Evolutionary conservation across 441 rosid species (phyloP).

Genomic region (Erysimum pusillum): DNA sequence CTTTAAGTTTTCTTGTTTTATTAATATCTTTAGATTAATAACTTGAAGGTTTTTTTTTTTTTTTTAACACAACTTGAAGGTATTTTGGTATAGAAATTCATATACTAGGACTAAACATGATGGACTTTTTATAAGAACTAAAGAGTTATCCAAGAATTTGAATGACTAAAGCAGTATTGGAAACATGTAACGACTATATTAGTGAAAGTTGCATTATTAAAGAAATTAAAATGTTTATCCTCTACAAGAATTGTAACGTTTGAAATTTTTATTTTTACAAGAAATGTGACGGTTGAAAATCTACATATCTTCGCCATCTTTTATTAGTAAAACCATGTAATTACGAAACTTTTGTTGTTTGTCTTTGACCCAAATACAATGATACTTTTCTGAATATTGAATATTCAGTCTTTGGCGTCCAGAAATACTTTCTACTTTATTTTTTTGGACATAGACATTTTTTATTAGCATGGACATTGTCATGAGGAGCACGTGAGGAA

Average conservation of each 20-base stretch:
- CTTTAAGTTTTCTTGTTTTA: no score
- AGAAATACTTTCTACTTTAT: not conserved
- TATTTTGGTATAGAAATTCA: not conserved
- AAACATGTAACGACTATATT: not conserved
- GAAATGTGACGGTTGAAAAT: constrained; percentile 1
- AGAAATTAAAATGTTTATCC: not conserved
- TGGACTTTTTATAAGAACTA: not conserved
- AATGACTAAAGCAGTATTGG: not conserved
- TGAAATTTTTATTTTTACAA: no score
- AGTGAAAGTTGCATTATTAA: not conserved
- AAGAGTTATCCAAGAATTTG: not conserved
- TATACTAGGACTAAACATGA: not conserved
- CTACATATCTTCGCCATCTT: not conserved
- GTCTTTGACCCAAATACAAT: not conserved
- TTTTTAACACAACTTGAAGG: not conserved
- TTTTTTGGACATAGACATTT: not conserved
- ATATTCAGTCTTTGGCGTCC: not conserved
- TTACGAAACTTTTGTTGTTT: not conserved
- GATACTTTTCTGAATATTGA: no score
- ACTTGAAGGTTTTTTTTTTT: no score
- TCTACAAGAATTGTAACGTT: constrained; percentile 4
- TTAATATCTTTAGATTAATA: not conserved
- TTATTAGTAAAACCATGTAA: no score
- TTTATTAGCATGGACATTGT: not conserved
- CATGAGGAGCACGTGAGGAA: constrained; percentile 40